Evolutionary conservation across 2,329 filamentous ascomycete species (phyloP), one percentile per base, ranked within the genome.

Genomic region (Colletotrichum sp.): DNA sequence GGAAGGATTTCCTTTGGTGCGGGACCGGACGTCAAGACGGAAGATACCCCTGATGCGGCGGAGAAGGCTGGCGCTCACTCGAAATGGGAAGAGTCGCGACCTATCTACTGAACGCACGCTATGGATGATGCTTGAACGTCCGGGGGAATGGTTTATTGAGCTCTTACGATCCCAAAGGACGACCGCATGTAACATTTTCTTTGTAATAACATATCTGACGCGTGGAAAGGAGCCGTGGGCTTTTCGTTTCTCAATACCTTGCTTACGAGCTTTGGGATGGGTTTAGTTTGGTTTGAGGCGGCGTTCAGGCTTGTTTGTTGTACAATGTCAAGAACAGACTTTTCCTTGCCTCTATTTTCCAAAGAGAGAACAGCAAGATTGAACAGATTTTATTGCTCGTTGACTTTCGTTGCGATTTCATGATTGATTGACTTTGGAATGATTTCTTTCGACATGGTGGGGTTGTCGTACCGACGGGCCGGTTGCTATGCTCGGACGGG

Each of bases 1-100:
- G 89, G 87, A 3, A 85, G 90, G n/a, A 86, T 88, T 15, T 91
- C 89, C 2, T 87, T 84, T 81, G 85, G 84, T 9, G 59, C 69
- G 28, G 86, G 84, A 15, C 64, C 55, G 34, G 86, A 87, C 30
- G 79, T 86, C 55, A 85, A 83, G 79, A 79, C 80, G 12, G 86
- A 87, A 72, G 44, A 85, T 82, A 71, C 72, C 21, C 76, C 74
- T 13, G 76, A 76, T 30, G 67, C 62, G 68, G 65, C 69, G 36
- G 71, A 75, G 36, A 76, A 72, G 18, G 36, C 44, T 21, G 66
- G 39, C n/a, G 59, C 74, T 6, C 78, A 80, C 44, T 79, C 80
- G 72, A 87, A 85, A 76, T 88, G 86, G 86, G 83, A 87, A 63
- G 85, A 88, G 78, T 75, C 84, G 34, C 81, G 86, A 72, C 86